Percentiles rank a stretch among this genome's conserved stretches.
phyloP scores from a whole-genome alignment of 495 filamentous ascomycete species.

The Hypomontagnella monticulosa region DNA sequence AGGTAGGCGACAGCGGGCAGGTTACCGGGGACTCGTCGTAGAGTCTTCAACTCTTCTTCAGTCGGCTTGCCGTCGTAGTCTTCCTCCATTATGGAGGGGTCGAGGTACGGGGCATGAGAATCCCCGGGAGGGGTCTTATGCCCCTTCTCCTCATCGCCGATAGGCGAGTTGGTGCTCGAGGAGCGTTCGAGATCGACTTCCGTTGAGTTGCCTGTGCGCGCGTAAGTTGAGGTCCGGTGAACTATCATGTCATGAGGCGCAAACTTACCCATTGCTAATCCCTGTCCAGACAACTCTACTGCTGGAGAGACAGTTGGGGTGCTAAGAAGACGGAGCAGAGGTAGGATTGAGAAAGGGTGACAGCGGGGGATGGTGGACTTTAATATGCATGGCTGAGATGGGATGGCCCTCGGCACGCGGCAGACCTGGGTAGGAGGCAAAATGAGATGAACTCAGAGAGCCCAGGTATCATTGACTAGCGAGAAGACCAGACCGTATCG shows the following conservation, averaged over 20 bases:
- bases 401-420: slow-evolving; percentile 19
- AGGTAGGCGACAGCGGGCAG: slow-evolving; percentile 63
- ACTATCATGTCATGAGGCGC: background rate
- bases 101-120: slow-evolving; percentile 39
- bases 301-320: slow-evolving; percentile 12
- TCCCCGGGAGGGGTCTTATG: slow-evolving; percentile 37
- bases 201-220: slow-evolving; percentile 10
- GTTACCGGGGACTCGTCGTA: slow-evolving; percentile 66
- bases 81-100: slow-evolving; percentile 48
- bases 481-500: slow-evolving; percentile 20
- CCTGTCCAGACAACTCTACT: slow-evolving; percentile 18
- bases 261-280: slow-evolving; percentile 37
- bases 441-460: slow-evolving; percentile 8
- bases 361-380: slow-evolving; percentile 32
- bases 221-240: slow-evolving; percentile 14
- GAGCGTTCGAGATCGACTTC: slow-evolving; percentile 20
- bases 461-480: slow-evolving; percentile 12
- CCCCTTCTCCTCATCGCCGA: slow-evolving; percentile 44
- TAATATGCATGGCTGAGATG: slow-evolving; percentile 26
- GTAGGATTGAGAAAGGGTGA: slow-evolving; percentile 21
- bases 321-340: slow-evolving; percentile 20
- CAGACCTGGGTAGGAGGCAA: slow-evolving; percentile 20
- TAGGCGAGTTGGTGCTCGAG: slow-evolving; percentile 20
- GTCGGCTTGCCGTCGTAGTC: slow-evolving; percentile 63
- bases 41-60: slow-evolving; percentile 62